These are phyloP conservation scores for Oryza australiensis DNA, from an alignment of 176 grass and related monocot species.

Conservation along the genomic window DNA sequence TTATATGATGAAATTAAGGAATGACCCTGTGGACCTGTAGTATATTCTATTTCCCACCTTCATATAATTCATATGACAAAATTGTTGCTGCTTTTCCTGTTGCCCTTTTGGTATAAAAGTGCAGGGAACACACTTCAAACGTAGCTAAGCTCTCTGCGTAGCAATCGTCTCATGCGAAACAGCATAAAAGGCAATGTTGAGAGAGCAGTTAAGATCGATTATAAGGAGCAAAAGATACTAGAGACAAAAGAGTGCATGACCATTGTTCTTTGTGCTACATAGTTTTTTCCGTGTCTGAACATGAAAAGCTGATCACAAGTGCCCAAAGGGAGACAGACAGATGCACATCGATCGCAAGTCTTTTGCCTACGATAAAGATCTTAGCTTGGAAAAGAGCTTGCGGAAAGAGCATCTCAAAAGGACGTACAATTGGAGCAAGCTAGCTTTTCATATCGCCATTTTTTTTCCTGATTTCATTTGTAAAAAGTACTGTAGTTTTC, in stretches of 20 bases:
- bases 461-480: conserved; percentile 13
- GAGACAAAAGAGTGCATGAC: neutral
- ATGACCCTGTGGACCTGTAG: neutral
- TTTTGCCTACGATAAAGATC: conserved; percentile 1
- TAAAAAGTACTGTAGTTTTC: neutral
- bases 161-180: neutral
- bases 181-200: neutral
- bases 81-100: neutral
- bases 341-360: conserved; percentile 6
- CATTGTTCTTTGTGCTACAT: neutral
- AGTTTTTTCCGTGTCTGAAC: conserved; percentile 8
- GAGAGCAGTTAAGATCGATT: neutral
- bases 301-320: neutral
- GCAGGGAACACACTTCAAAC: neutral
- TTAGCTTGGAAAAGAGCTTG: neutral
- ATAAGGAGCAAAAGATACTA: conserved; percentile 3
- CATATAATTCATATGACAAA: neutral
- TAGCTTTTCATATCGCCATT: neutral
- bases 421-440: conserved; percentile 26
- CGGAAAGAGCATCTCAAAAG: conserved; percentile 15
- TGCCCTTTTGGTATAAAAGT: neutral
- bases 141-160: neutral
- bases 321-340: neutral
- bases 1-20: neutral
- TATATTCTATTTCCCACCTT: neutral